Evolutionary conservation across 2,329 filamentous ascomycete genomes (phyloP), one percentile per base, ranked within the genome.

Genomic region (Fusarium pseudoanthophilum): DNA sequence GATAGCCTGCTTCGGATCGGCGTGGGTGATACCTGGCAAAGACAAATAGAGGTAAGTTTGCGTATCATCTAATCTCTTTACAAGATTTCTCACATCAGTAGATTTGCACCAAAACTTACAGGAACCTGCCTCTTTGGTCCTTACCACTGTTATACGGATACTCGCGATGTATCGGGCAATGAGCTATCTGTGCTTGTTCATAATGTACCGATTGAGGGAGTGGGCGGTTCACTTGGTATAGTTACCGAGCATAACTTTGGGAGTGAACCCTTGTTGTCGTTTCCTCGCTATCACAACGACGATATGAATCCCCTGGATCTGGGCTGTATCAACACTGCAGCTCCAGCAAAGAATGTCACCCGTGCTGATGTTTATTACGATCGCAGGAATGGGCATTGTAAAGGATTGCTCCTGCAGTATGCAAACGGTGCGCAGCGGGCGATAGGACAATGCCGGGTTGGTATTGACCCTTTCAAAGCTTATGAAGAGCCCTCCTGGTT

Each of bases 371-470:
- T 42, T 4, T 55, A 30, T 42, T 42, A 55, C 36, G 5, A 24
- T 21, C 20, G 24, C 11, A 30, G 15, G 2, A 21, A 28, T 58
- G 52, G 37, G 8, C 18, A 24, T 18, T 64, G 60, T 28, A 11
- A 13, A 8, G 64, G 64, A 14, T 40, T 65, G 18, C 52, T 65
- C 11, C n/a, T 67, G 13, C 18, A 42, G 18, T 64, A 64, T 36
- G 15, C 28, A n/a, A 45, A 58, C 20, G 45, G 52, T 39, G 52
- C 60, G 14, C 42, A 64, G n/a, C 53, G 51, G 36, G 20, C 60
- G 4, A 11, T 58, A 11, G 51, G 64, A 5, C 61, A 56, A 57
- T 67, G 60, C 18, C 64, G 51, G 7, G 9, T 67, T 20, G 60
- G 60, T 6, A 24, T 58, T 24, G 51, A 64, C 28, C 43, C 32